phyloP scores from a whole-genome alignment of 495 filamentous ascomycete species.

The Podospora pseudoanserina region DNA sequence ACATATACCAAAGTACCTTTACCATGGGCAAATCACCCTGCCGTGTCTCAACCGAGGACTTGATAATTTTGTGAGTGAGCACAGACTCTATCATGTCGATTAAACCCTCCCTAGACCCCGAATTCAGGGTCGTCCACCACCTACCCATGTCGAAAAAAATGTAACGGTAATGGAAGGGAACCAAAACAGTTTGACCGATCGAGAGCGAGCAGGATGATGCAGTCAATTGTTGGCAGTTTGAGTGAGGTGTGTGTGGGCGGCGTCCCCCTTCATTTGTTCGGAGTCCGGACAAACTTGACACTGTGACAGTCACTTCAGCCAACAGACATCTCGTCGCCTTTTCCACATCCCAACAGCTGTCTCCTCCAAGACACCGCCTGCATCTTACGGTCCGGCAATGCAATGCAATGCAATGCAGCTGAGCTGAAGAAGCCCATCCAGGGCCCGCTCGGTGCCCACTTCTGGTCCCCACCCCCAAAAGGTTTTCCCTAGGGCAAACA shows the following conservation, averaged over 20 bases:
- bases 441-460: background rate
- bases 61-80: background rate
- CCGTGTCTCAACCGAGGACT: background rate
- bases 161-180: background rate
- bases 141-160: background rate
- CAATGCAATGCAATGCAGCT: background rate
- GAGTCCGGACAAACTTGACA: constrained; percentile 18
- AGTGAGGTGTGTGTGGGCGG: background rate
- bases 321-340: background rate
- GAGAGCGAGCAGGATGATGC: background rate
- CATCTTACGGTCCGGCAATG: background rate
- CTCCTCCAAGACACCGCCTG: background rate
- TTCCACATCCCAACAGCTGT: background rate
- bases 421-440: background rate
- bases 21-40: background rate
- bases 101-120: background rate
- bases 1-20: background rate
- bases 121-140: background rate
- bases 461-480: background rate
- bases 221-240: background rate
- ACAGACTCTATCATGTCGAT: background rate
- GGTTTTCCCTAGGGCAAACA: background rate
- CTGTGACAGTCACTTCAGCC: background rate
- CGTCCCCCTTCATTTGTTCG: background rate
- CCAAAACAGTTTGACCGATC: background rate